Evolutionary conservation across 495 filamentous ascomycete species (phyloP).

Genomic region (Clohesyomyces aquaticus): DNA sequence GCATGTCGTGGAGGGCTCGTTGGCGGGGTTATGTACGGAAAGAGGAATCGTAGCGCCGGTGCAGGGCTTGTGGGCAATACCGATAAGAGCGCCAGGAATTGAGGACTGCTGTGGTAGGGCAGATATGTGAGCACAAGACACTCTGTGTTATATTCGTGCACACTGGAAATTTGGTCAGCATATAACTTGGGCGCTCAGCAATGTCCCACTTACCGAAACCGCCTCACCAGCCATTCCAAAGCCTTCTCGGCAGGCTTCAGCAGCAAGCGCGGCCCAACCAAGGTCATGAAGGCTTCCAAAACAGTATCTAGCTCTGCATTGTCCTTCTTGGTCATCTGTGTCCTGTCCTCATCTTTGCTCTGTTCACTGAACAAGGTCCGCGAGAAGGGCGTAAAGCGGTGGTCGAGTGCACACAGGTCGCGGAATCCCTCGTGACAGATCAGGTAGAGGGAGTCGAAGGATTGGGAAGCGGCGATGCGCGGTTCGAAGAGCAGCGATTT

Average conservation of each 20-base stretch:
- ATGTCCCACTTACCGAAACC: constrained; percentile 72
- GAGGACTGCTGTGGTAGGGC: constrained; percentile 81
- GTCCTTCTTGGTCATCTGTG: constrained; percentile 76
- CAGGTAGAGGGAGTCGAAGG: constrained; percentile 82
- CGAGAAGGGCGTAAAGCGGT: constrained; percentile 69
- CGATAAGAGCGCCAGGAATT: constrained; percentile 79
- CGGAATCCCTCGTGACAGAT: constrained; percentile 86
- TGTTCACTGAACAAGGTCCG: constrained; percentile 84
- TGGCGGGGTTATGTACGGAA: constrained; percentile 77
- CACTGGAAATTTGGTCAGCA: constrained; percentile 56
- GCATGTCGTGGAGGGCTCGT: constrained; percentile 75
- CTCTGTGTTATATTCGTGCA: constrained; percentile 87
- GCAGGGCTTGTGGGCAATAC: constrained; percentile 76
- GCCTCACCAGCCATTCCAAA: constrained; percentile 89
- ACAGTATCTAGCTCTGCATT: constrained; percentile 78
- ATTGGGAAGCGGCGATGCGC: constrained; percentile 77
- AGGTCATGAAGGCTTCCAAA: constrained; percentile 77
- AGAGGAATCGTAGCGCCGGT: constrained; percentile 76
- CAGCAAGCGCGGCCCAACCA: constrained; percentile 73
- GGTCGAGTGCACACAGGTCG: constrained; percentile 85
- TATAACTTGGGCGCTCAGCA: constrained; percentile 2
- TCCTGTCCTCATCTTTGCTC: constrained; percentile 84
- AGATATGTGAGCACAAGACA: constrained; percentile 84
- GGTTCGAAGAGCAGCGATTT: constrained; percentile 90
- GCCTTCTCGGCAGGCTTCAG: constrained; percentile 86